phyloP scores from a whole-genome alignment of 148 eudicot genomes.

The Chenopodium album region DNA sequence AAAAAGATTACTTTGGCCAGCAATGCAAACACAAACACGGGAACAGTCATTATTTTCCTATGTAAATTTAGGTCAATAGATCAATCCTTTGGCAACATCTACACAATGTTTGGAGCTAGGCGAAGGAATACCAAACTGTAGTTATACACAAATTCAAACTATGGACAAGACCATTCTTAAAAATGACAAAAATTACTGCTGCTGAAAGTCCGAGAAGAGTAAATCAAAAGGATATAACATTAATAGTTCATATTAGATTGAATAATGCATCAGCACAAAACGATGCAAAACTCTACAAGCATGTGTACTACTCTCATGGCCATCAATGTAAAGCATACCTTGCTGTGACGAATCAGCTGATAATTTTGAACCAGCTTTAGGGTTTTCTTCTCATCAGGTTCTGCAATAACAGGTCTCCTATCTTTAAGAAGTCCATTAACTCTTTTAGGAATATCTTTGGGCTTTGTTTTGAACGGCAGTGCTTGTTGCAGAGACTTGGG shows the following conservation, averaged over 20 bases:
- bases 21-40: background rate
- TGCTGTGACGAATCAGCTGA: conserved; percentile 55
- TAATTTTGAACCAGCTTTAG: conserved; percentile 54
- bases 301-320: background rate
- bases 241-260: background rate
- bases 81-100: background rate
- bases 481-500: conserved; percentile 63
- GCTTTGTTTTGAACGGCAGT: conserved; percentile 81
- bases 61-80: background rate
- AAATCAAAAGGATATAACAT: background rate
- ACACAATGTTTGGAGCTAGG: background rate
- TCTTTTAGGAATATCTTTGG: conserved; percentile 57
- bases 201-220: background rate
- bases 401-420: conserved; percentile 66
- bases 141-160: background rate
- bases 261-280: background rate
- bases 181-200: background rate
- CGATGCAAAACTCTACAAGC: conserved; percentile 1
- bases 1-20: background rate
- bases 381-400: conserved; percentile 58
- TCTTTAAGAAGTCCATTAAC: conserved; percentile 38
- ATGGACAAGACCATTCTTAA: background rate
- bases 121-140: background rate
- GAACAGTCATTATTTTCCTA: too few relatives aligned
- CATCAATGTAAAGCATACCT: conserved; percentile 44